Percentiles rank a stretch among this genome's conserved stretches.
phyloP scores from a whole-genome alignment of 768 basidiomycete species.

The Antrodiella citrinella region DNA sequence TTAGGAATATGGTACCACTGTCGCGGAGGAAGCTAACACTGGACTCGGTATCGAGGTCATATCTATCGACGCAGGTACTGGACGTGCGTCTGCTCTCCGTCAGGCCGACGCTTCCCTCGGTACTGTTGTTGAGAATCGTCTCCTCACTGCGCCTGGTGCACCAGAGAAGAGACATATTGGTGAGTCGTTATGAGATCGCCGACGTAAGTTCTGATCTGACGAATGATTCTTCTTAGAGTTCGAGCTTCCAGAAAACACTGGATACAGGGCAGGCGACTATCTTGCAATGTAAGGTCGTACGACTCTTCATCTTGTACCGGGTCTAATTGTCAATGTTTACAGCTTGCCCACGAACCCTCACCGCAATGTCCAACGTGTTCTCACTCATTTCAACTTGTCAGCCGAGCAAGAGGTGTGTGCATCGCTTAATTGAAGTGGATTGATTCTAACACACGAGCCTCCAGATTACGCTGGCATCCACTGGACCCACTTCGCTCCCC shows the following conservation, averaged over 20 bases:
- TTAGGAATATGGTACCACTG: slow-evolving; percentile 26
- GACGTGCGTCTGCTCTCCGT: slow-evolving; percentile 27
- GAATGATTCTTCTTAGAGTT: slow-evolving; percentile 23
- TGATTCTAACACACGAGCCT: not conserved
- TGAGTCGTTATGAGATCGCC: slow-evolving; percentile 10
- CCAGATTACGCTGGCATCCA: slow-evolving; percentile 30
- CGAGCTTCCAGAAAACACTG: slow-evolving; percentile 29
- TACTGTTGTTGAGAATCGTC: slow-evolving; percentile 29
- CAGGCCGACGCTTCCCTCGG: slow-evolving; percentile 32
- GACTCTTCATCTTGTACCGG: not conserved
- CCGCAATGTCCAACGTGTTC: slow-evolving; percentile 30
- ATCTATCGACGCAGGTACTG: slow-evolving; percentile 24
- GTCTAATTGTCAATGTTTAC: slow-evolving; percentile 11
- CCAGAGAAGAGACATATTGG: slow-evolving; percentile 36
- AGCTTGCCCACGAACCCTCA: slow-evolving; percentile 34
- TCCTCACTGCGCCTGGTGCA: slow-evolving; percentile 31
- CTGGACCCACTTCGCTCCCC: slow-evolving; percentile 33
- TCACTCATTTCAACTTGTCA: slow-evolving; percentile 29
- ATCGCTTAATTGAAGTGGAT: not conserved
- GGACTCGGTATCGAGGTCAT: slow-evolving; percentile 21
- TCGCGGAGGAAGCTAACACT: slow-evolving; percentile 6
- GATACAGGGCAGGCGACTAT: slow-evolving; percentile 39
- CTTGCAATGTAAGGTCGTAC: slow-evolving; percentile 29
- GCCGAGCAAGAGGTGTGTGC: slow-evolving; percentile 30
- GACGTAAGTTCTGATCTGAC: not conserved